Conservation (phyloP, 257 asterid genomes). For the Rubia yunnanensis region DNA sequence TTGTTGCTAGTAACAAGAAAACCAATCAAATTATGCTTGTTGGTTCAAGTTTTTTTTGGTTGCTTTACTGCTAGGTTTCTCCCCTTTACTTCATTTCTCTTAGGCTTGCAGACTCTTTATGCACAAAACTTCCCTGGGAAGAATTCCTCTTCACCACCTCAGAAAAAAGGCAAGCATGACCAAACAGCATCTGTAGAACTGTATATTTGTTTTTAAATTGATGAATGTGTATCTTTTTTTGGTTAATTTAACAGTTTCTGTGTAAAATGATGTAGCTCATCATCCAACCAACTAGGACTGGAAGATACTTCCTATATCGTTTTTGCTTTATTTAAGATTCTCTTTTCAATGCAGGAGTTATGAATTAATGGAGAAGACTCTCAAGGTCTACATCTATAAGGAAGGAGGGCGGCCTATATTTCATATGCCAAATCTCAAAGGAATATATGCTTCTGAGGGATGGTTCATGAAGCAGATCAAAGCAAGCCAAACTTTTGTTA, state of each 20-base stretch:
- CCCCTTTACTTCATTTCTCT: background rate
- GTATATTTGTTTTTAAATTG: no score
- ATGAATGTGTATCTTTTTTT: no score
- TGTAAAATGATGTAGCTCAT: background rate
- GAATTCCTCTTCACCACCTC: background rate
- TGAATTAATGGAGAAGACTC: slow-evolving; percentile 29
- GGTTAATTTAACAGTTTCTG: background rate
- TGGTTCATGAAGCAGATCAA: slow-evolving; percentile 52
- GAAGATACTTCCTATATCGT: background rate
- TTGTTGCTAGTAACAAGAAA: background rate
- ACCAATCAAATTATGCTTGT: background rate
- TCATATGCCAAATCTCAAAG: slow-evolving; percentile 35
- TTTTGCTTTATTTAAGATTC: background rate
- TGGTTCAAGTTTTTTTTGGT: background rate
- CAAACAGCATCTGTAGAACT: background rate
- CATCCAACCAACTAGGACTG: background rate
- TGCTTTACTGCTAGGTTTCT: background rate
- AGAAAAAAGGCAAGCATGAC: background rate
- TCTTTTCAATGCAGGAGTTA: slow-evolving; percentile 30
- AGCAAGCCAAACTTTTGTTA: slow-evolving; percentile 30
- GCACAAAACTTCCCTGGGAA: background rate
- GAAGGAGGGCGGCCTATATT: slow-evolving; percentile 38
- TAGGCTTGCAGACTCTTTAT: background rate
- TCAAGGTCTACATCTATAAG: slow-evolving; percentile 27
- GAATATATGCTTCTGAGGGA: slow-evolving; percentile 59